These are phyloP conservation scores for Phlegmacium glaucopus DNA, from an alignment of 768 basidiomycete genomes.

Conservation along the genomic window DNA sequence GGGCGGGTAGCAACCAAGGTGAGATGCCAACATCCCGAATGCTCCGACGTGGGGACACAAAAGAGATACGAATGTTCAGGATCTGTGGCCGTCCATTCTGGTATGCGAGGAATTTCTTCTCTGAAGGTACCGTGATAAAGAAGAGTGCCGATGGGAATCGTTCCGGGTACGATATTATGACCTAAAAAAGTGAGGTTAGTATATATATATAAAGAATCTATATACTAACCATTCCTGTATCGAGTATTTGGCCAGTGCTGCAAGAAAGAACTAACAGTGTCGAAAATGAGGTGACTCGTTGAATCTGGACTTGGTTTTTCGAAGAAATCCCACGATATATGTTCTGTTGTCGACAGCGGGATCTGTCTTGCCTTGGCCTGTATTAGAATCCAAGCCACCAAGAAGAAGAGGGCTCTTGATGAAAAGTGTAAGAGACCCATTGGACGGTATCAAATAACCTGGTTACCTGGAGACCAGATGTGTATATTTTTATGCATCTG, in stretches of 20 bases:
- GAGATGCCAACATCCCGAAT: slow-evolving; percentile 35
- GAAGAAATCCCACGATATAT: background rate
- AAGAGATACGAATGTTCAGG: slow-evolving; percentile 39
- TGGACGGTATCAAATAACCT: too few species aligned
- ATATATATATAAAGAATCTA: background rate
- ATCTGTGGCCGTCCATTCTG: slow-evolving; percentile 37
- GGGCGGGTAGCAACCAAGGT: slow-evolving; percentile 35
- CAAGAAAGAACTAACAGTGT: slow-evolving; percentile 28
- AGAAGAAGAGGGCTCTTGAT: too few species aligned
- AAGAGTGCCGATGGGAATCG: slow-evolving; percentile 31
- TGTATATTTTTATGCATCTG: too few species aligned
- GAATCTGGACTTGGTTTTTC: slow-evolving; percentile 8
- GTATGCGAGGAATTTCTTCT: slow-evolving; percentile 21
- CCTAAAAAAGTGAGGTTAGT: slow-evolving; percentile 16
- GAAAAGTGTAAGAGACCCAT: too few species aligned
- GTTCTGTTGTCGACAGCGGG: background rate
- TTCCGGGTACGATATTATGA: slow-evolving; percentile 31
- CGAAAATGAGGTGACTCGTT: slow-evolving; percentile 30
- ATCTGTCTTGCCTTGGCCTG: background rate
- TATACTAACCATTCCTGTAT: slow-evolving; percentile 38
- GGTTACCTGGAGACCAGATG: too few species aligned
- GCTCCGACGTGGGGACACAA: slow-evolving; percentile 18
- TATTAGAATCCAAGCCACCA: too few species aligned
- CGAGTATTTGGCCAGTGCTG: slow-evolving; percentile 47
- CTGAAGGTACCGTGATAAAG: slow-evolving; percentile 33